These are phyloP conservation scores for Rhodotorula glutinis DNA, from an alignment of 1,284 basidiomycete genomes.

Conservation along the genomic window DNA sequence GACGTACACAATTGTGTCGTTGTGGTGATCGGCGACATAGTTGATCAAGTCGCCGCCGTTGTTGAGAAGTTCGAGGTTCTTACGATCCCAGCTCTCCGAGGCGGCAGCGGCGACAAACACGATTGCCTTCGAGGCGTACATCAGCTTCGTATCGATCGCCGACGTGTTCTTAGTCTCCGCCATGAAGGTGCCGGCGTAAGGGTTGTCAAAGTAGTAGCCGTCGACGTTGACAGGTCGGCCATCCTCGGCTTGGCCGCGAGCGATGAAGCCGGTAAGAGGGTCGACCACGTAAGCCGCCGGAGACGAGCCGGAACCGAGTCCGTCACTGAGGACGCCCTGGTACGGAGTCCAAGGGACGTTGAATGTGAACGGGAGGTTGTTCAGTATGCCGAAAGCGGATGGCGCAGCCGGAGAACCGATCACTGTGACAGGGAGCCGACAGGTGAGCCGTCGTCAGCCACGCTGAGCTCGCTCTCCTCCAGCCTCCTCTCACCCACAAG, in stretches of 20 bases:
- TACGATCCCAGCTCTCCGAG: conserved; percentile 35
- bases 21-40: conserved; percentile 48
- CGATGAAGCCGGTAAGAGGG: conserved; percentile 8
- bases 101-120: conserved; percentile 36
- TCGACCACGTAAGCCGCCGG: conserved; percentile 4
- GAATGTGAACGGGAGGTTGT: conserved; percentile 10
- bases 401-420: conserved; percentile 52
- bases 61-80: conserved; percentile 31
- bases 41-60: conserved; percentile 45
- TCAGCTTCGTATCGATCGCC: conserved; percentile 43
- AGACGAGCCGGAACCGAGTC: conserved; percentile 9
- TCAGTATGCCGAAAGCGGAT: conserved; percentile 10
- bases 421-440: not conserved
- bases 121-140: conserved; percentile 20
- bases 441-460: not conserved
- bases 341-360: conserved; percentile 4
- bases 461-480: too few species aligned
- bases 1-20: conserved; percentile 79
- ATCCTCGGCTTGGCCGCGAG: not conserved
- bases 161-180: conserved; percentile 34
- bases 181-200: conserved; percentile 52
- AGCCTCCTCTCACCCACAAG: too few species aligned
- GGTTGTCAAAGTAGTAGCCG: conserved; percentile 24
- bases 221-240: conserved; percentile 6
- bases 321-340: conserved; percentile 6